Evolutionary conservation across 2,329 filamentous ascomycete species (phyloP).

Genomic region (Helminthosporium solani): DNA sequence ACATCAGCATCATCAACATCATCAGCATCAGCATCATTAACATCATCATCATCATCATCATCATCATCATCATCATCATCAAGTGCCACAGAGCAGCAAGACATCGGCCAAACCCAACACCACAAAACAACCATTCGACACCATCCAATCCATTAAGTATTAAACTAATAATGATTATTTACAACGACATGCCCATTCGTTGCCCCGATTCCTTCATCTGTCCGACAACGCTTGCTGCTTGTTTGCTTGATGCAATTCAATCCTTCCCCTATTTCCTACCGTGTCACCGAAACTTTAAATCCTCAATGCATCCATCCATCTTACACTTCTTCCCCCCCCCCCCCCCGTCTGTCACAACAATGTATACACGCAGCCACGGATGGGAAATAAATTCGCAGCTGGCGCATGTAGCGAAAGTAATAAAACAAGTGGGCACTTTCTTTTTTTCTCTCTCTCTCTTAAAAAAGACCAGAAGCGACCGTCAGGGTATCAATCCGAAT

Average conservation of each 20-base stretch:
- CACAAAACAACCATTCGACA: too few relatives aligned
- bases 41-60: too few relatives aligned
- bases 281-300: neutral
- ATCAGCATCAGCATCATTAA: too few relatives aligned
- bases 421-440: conserved; percentile 23
- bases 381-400: conserved; percentile 19
- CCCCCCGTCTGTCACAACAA: neutral
- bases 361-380: conserved; percentile 19
- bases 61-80: too few relatives aligned
- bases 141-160: conserved; percentile 36
- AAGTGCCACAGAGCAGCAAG: too few relatives aligned
- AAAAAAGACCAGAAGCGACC: conserved; percentile 25
- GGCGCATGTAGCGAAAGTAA: conserved; percentile 32
- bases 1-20: too few relatives aligned
- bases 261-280: neutral
- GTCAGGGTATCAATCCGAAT: conserved; percentile 35
- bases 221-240: neutral
- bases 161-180: conserved; percentile 33
- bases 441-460: too few relatives aligned
- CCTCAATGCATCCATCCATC: neutral
- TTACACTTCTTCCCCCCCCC: neutral
- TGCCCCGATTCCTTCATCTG: neutral
- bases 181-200: conserved; percentile 1
- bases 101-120: too few relatives aligned
- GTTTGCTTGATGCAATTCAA: neutral